Conservation (phyloP, 768 basidiomycete species). For the Suillus alpinus region DNA sequence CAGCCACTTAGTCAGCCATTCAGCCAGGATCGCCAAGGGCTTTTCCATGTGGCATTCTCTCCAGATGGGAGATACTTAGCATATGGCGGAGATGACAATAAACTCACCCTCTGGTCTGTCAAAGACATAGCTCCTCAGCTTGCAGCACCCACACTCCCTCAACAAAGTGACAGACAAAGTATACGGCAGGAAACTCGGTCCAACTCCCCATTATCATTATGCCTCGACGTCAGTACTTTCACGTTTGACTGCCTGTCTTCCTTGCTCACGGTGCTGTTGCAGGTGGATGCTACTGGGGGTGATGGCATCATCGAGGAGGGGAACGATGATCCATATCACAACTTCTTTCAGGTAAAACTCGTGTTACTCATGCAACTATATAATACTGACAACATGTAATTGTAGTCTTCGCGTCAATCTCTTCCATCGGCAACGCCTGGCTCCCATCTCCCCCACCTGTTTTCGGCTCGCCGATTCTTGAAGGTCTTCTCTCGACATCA, state of each 20-base stretch:
- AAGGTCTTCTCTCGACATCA: neutral
- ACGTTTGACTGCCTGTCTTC: neutral
- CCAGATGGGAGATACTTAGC: neutral
- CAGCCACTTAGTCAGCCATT: neutral
- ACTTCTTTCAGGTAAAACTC: neutral
- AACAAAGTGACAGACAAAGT: neutral
- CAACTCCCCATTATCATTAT: neutral
- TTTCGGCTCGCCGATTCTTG: neutral
- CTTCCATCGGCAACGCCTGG: neutral
- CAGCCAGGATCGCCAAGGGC: fast-evolving
- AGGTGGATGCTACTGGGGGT: neutral
- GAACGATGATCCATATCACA: neutral
- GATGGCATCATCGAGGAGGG: neutral
- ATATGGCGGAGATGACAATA: neutral
- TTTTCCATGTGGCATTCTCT: neutral
- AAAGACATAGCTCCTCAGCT: neutral
- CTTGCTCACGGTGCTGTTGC: neutral
- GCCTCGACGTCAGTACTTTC: neutral
- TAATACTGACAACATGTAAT: neutral
- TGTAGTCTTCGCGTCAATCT: neutral
- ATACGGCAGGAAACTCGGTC: neutral
- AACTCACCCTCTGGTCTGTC: neutral
- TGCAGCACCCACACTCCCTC: neutral
- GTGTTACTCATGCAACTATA: neutral
- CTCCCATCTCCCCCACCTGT: neutral